A percentile compares a stretch with the other conserved stretches of the same genome.
Conservation (phyloP, 176 grass and related monocot genomes). For the Aegilops longissima region DNA sequence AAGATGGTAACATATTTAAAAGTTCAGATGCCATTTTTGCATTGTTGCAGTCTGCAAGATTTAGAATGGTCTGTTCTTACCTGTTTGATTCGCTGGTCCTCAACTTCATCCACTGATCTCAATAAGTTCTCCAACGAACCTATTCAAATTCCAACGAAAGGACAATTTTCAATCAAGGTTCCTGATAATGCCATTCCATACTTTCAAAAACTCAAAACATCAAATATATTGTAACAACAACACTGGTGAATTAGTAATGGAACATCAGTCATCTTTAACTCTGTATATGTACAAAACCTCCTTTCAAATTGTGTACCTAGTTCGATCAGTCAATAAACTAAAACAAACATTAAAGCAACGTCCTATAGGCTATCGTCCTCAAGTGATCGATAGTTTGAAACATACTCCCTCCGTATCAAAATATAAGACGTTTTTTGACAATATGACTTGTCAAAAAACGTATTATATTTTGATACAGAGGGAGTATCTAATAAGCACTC, state of each 20-base stretch:
- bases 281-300: neutral
- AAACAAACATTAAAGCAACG: constrained; percentile 17
- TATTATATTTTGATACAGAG: no score
- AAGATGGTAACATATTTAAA: neutral
- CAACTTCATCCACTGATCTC: constrained; percentile 67
- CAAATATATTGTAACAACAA: constrained; percentile 25
- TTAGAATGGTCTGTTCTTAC: constrained; percentile 22
- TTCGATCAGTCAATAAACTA: neutral
- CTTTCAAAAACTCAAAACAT: neutral
- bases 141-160: constrained; percentile 34
- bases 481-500: neutral
- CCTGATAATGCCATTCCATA: neutral
- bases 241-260: constrained; percentile 12
- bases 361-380: neutral
- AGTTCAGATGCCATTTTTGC: neutral
- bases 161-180: constrained; percentile 24
- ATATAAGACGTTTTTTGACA: no score
- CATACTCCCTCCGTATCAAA: neutral
- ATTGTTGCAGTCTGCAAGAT: constrained; percentile 5
- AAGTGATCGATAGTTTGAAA: neutral
- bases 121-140: constrained; percentile 94
- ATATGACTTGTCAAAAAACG: no score
- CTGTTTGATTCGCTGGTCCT: constrained; percentile 81
- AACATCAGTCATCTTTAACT: neutral
- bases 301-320: constrained; percentile 12